Evolutionary conservation across 495 filamentous ascomycete genomes (phyloP).

Genomic region (Achaetomiella virescens): DNA sequence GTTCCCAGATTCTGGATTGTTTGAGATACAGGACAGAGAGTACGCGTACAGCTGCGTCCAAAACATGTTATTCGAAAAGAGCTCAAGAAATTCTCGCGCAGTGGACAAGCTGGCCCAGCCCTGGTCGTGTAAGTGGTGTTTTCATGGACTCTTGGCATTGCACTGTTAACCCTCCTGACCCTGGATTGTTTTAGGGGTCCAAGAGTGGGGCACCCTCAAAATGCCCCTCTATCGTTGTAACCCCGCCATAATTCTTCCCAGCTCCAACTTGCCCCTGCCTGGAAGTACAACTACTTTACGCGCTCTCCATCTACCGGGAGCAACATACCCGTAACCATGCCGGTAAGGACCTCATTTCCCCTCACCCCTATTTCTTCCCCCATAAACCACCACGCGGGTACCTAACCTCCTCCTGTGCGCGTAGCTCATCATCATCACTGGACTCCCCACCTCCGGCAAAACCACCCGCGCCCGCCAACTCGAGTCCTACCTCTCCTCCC

Average conservation of each 20-base stretch:
- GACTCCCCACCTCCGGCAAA: slow-evolving; percentile 89
- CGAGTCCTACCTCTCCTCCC: slow-evolving; percentile 52
- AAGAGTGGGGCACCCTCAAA: background rate
- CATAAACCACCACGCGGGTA: background rate
- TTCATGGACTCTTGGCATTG: too few relatives aligned
- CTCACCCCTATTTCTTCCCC: too few relatives aligned
- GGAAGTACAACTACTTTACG: too few relatives aligned
- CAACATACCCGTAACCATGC: background rate
- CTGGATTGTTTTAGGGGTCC: background rate
- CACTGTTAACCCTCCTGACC: too few relatives aligned
- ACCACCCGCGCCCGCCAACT: slow-evolving; percentile 81
- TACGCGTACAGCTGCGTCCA: too few relatives aligned
- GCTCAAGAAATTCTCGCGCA: too few relatives aligned
- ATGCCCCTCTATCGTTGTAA: background rate
- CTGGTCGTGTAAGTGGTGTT: too few relatives aligned
- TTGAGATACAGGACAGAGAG: too few relatives aligned
- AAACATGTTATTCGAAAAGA: too few relatives aligned
- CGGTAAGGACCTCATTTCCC: background rate
- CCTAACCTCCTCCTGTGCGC: background rate
- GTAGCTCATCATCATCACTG: slow-evolving; percentile 88
- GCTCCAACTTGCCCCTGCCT: background rate
- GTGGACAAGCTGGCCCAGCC: too few relatives aligned
- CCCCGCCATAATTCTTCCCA: slow-evolving; percentile 7
- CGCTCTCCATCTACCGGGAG: background rate
- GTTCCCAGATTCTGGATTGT: too few relatives aligned